Conservation (phyloP, 805 yeast species). For the Pichia scutulata region DNA sequence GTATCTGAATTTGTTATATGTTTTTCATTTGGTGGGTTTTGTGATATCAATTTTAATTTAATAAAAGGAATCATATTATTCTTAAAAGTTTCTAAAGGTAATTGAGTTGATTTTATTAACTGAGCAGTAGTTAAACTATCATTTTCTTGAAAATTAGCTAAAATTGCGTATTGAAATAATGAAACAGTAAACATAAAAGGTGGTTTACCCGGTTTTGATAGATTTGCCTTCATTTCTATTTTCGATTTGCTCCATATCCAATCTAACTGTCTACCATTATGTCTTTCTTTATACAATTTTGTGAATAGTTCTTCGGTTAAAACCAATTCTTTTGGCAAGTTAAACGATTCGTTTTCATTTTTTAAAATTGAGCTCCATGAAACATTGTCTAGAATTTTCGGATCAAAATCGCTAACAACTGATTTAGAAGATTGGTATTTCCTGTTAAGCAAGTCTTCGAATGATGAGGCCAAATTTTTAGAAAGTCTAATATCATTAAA, state of each 20-base stretch:
- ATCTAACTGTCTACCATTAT: conserved; percentile 79
- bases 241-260: conserved; percentile 96
- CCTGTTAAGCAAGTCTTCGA: conserved; percentile 21
- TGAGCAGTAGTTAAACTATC: conserved; percentile 52
- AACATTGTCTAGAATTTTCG: conserved; percentile 26
- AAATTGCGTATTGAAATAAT: conserved; percentile 77
- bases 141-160: conserved; percentile 74
- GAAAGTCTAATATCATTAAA: conserved; percentile 88
- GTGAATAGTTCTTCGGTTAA: conserved; percentile 61
- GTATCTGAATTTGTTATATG: conserved; percentile 45
- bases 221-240: conserved; percentile 83
- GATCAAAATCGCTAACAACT: conserved; percentile 25
- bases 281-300: conserved; percentile 62
- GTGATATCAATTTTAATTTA: conserved; percentile 66
- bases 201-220: conserved; percentile 72
- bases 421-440: conserved; percentile 10
- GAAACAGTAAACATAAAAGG: conserved; percentile 79
- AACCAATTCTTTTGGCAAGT: conserved; percentile 60
- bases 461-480: conserved; percentile 52
- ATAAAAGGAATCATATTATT: conserved; percentile 75
- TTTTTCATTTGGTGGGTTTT: conserved; percentile 56
- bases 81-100: conserved; percentile 57
- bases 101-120: conserved; percentile 59
- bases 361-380: conserved; percentile 28
- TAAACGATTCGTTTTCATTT: conserved; percentile 35